A percentile compares a stretch with the other conserved stretches of the same genome.
phyloP scores from a whole-genome alignment of 352 stramenopile genomes.

The Peronospora tabacina region DNA sequence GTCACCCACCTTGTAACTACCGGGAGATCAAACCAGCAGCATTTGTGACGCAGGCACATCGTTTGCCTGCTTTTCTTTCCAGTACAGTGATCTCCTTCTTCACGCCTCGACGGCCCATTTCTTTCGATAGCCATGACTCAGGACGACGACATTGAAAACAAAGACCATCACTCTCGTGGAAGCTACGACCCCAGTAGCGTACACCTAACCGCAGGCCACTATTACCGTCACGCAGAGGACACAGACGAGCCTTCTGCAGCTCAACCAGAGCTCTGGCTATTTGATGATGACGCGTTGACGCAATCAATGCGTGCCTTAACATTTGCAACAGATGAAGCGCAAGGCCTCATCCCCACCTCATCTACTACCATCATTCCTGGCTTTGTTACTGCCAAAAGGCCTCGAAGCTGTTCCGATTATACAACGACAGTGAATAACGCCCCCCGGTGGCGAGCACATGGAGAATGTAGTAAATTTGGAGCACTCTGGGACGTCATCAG shows the following conservation, averaged over 20 bases:
- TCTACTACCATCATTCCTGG: not conserved
- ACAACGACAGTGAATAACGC: slow-evolving; percentile 29
- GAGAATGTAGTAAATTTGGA: slow-evolving; percentile 11
- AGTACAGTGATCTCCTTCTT: slow-evolving; percentile 16
- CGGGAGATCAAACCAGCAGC: slow-evolving; percentile 4
- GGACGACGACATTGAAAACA: slow-evolving; percentile 7
- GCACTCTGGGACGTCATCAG: slow-evolving; percentile 54
- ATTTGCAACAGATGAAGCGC: slow-evolving; percentile 21
- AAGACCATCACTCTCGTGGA: slow-evolving; percentile 8
- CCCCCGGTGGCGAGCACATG: slow-evolving; percentile 19
- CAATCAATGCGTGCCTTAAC: slow-evolving; percentile 45
- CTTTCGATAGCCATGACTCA: slow-evolving; percentile 6
- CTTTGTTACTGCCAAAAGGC: slow-evolving; percentile 19
- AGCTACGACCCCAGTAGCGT: slow-evolving; percentile 31
- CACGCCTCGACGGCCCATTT: not conserved
- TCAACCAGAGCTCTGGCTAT: slow-evolving; percentile 18
- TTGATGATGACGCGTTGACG: slow-evolving; percentile 34
- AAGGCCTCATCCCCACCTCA: not conserved
- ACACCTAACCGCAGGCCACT: slow-evolving; percentile 34
- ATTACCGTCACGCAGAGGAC: slow-evolving; percentile 9
- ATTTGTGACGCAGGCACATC: slow-evolving; percentile 5
- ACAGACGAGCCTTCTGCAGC: not conserved
- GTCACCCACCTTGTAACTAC: slow-evolving; percentile 26
- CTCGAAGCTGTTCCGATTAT: slow-evolving; percentile 69
- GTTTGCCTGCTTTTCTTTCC: slow-evolving; percentile 16